Evolutionary conservation across 768 basidiomycete genomes (phyloP), one percentile per base, ranked within the genome.

Genomic region (Calvatia gigantea): DNA sequence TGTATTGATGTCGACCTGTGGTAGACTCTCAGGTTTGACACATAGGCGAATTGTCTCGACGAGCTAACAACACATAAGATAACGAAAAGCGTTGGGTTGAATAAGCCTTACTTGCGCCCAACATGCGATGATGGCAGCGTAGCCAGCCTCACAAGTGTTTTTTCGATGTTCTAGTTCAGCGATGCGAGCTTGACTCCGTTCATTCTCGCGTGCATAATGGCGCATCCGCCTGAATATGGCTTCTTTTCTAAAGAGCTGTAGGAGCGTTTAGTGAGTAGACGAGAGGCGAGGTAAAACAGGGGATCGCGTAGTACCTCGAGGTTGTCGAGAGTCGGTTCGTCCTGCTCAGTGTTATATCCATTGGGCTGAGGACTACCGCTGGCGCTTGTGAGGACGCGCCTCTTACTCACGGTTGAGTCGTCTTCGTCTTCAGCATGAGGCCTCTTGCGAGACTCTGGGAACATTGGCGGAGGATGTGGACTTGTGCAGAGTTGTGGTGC

Each of bases 171-270:
- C 87, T 28, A 93, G 67, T 60, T 86, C 80, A 42, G 77, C 76
- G 50, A 90, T 81, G 53, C 80, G 80, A 62, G 71, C 67, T 64
- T 81, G 77, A 58, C 80, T 81, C 41, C 87, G 81, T 59, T 86
- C 82, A 68, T 85, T 75, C 73, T 91, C 85, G 58, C 88, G 81
- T 53, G 84, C 82, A 68, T 93, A 92, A 63, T 91, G 83, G 64
- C 77, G 84, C 90, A 94, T 92, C 56, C 89, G 77, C 37, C 91
- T 80, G 69, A 84, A 93, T 47, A 94, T 85, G 39, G 91, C 91
- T 62, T 91, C 89, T 69, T 94, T 93, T 58, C 88, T 83, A 68
- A 91, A 93, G n/a, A 80, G 74, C 91, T 93, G 60, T 23, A 60
- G 56, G 12, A 19, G 31, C 5, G 42, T 53, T 31, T 62, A 52